Evolutionary conservation across 495 filamentous ascomycete genomes (phyloP).

Genomic region (Neurospora sublineolata): DNA sequence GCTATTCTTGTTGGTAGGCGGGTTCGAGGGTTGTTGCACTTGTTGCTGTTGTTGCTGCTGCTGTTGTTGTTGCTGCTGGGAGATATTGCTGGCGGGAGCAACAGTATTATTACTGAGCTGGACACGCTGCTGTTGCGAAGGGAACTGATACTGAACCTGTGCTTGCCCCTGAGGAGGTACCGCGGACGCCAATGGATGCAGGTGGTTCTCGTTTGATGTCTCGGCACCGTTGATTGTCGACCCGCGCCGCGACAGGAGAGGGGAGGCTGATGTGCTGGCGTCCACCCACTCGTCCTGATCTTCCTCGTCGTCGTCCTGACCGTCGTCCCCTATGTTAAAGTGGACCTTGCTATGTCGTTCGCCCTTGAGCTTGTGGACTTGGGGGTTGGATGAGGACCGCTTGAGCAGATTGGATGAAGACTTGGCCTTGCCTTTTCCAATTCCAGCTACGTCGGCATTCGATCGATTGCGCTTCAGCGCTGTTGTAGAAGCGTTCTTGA

Average conservation of each 20-base stretch:
- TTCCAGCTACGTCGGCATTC: constrained; percentile 27
- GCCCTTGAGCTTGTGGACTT: constrained; percentile 25
- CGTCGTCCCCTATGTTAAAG: constrained; percentile 41
- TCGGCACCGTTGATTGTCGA: constrained; percentile 32
- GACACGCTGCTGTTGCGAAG: neutral
- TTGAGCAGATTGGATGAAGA: constrained; percentile 36
- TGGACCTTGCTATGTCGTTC: constrained; percentile 31
- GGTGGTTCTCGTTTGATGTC: constrained; percentile 6
- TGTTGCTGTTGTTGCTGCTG: neutral
- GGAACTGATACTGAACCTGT: neutral
- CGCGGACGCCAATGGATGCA: neutral
- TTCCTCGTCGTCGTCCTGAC: constrained; percentile 22
- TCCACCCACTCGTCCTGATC: constrained; percentile 44
- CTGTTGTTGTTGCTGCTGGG: neutral
- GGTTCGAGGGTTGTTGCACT: constrained; percentile 2
- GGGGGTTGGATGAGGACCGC: constrained; percentile 31
- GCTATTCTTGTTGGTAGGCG: neutral
- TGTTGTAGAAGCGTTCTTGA: constrained; percentile 35
- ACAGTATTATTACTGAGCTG: neutral
- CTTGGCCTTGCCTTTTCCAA: constrained; percentile 24
- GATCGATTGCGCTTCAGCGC: constrained; percentile 39
- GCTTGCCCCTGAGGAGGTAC: constrained; percentile 10
- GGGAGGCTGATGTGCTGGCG: constrained; percentile 43
- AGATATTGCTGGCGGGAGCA: neutral
- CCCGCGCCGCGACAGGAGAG: constrained; percentile 37